Evolutionary conservation across 192 early-diverging fungal species (phyloP), one percentile per base, ranked within the genome.

Genomic region (Backusella psychrophila): DNA sequence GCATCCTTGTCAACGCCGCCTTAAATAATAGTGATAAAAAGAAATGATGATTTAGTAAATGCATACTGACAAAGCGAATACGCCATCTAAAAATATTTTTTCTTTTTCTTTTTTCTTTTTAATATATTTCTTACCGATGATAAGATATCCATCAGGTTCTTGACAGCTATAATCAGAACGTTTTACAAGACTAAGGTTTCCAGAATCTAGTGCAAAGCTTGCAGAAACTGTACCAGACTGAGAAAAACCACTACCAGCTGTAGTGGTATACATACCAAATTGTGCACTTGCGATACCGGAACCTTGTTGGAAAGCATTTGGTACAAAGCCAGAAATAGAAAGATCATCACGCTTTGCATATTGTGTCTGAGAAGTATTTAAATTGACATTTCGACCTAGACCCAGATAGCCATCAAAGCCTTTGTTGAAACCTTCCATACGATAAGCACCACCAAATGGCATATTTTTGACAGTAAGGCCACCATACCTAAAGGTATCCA

Each of bases 361-460:
- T 3, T 41, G 65, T 2, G 39, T 70, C 66, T 79, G 66, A 39
- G 68, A 56, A 46, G 34, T 74, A 59, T 74, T 81, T 44, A 77
- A 77, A 52, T 78, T 71, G 52, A 81, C 76, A 56, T 71, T 71
- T 66, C 71, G 76, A 66, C 80, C 80, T 33, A 81, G 75, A 74
- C 80, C 80, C 34, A 81, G 73, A 17, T 77, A 81, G 41, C 80
- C 80, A 49, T 81, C 80, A 29, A 77, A 81, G 31, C 80, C 80
- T n/a, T 70, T 33, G 21, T 41, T 44, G 15, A 81, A 81, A 21
- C 80, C 80, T 36, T 53, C 67, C 80, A 81, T 81, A 19, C 66
- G 73, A 29, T 77, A 74, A 23, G 80, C 80, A 72, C 76, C 75
- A 68, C 80, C 80, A 52, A 81, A 75, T 36, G 80, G 80, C 75